phyloP scores from a whole-genome alignment of 768 basidiomycete genomes.

The Termitomyces sp. region DNA sequence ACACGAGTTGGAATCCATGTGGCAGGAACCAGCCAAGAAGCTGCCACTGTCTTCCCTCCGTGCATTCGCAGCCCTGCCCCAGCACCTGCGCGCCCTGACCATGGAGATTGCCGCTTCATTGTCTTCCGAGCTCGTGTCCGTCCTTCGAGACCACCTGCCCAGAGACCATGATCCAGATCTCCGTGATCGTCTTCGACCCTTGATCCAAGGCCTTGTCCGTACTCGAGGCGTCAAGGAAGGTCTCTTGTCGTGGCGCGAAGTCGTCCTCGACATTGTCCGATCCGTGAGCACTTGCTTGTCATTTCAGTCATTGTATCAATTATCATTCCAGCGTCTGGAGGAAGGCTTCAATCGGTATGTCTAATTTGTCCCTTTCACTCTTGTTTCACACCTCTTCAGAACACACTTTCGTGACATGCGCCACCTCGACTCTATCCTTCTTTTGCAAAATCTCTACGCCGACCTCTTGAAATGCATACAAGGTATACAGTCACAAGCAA shows the following conservation, averaged over 20 bases:
- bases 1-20: conserved; percentile 58
- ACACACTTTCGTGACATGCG: conserved; percentile 59
- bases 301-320: not conserved
- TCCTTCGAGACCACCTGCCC: conserved; percentile 61
- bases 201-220: conserved; percentile 72
- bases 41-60: conserved; percentile 63
- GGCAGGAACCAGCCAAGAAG: conserved; percentile 25
- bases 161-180: conserved; percentile 38
- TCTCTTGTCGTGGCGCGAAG: conserved; percentile 62
- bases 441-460: conserved; percentile 57
- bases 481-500: conserved; percentile 58
- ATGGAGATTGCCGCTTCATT: conserved; percentile 73
- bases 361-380: not conserved
- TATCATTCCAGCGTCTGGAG: conserved; percentile 18
- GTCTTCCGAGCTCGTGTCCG: conserved; percentile 69
- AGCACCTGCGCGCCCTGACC: conserved; percentile 64
- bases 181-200: conserved; percentile 60
- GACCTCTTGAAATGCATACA: conserved; percentile 61
- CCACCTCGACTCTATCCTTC: conserved; percentile 59
- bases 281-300: conserved; percentile 38
- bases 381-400: conserved; percentile 35
- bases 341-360: not conserved
- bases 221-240: conserved; percentile 70
- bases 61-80: conserved; percentile 73
- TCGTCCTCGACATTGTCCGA: conserved; percentile 52